Percentiles rank a stretch among this genome's conserved stretches.
These are phyloP conservation scores for Kodamaea sp. DNA, from an alignment of 1,139 yeast genomes.

Conservation along the genomic window DNA sequence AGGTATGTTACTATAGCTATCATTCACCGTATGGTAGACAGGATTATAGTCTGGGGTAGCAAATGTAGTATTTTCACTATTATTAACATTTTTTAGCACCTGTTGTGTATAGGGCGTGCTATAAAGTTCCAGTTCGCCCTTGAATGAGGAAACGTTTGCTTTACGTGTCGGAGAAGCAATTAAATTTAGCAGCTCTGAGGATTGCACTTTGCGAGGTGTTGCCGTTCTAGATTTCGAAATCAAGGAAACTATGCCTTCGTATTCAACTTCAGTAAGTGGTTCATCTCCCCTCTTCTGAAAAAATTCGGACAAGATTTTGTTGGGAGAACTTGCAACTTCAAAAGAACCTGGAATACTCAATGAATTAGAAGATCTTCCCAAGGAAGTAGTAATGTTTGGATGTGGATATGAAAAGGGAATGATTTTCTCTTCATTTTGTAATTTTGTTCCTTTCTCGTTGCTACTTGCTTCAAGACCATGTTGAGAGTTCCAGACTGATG, in stretches of 20 bases:
- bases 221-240: slow-evolving; percentile 20
- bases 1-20: slow-evolving; percentile 31
- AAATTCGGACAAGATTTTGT: slow-evolving; percentile 67
- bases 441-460: background rate
- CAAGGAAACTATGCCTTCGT: slow-evolving; percentile 79
- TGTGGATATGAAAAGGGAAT: slow-evolving; percentile 16
- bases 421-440: background rate
- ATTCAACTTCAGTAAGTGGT: slow-evolving; percentile 75
- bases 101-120: slow-evolving; percentile 26
- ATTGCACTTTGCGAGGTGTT: slow-evolving; percentile 7
- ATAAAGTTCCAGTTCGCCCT: slow-evolving; percentile 9
- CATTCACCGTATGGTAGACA: slow-evolving; percentile 33
- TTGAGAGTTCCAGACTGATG: slow-evolving; percentile 3
- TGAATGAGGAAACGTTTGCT: slow-evolving; percentile 1
- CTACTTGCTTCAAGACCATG: background rate
- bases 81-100: slow-evolving; percentile 17
- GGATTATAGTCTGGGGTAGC: slow-evolving; percentile 46
- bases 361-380: slow-evolving; percentile 1
- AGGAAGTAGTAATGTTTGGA: slow-evolving; percentile 12
- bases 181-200: background rate
- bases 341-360: slow-evolving; percentile 11
- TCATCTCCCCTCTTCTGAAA: slow-evolving; percentile 73
- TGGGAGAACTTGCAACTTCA: slow-evolving; percentile 27
- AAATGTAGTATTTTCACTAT: slow-evolving; percentile 9
- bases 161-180: background rate